Conservation (phyloP, 2,329 filamentous ascomycete genomes). For the Drechslera avenae region DNA sequence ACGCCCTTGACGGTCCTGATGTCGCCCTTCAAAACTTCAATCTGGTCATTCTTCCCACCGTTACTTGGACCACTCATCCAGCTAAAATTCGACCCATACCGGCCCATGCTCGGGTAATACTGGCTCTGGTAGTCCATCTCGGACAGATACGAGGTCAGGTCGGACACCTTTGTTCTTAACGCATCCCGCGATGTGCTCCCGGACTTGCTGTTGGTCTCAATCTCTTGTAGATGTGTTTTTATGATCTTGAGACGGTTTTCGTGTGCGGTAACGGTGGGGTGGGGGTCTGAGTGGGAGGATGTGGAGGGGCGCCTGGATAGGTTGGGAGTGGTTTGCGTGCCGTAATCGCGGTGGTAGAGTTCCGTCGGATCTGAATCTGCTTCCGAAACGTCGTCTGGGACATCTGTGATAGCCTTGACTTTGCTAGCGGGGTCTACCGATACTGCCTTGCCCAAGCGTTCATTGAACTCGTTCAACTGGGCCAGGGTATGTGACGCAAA, state of each 20-base stretch:
- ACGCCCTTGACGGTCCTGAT: conserved; percentile 81
- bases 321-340: conserved; percentile 72
- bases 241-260: conserved; percentile 57
- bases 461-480: conserved; percentile 62
- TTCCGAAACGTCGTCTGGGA: conserved; percentile 53
- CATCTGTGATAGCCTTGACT: conserved; percentile 33
- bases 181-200: conserved; percentile 57
- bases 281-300: conserved; percentile 24
- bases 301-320: conserved; percentile 50
- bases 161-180: conserved; percentile 56
- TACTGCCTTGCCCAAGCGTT: conserved; percentile 63
- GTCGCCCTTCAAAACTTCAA: conserved; percentile 72
- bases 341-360: conserved; percentile 80
- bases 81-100: conserved; percentile 31
- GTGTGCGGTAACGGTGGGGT: conserved; percentile 46
- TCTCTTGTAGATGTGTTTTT: conserved; percentile 56
- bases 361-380: conserved; percentile 70
- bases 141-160: conserved; percentile 68
- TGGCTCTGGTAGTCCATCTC: conserved; percentile 49
- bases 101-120: conserved; percentile 51
- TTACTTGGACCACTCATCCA: conserved; percentile 50
- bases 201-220: conserved; percentile 56
- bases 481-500: conserved; percentile 58
- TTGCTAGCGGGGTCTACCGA: conserved; percentile 62
- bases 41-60: conserved; percentile 68